Base-by-base conservation (phyloP, 2,329 filamentous ascomycete species). In the Talaromyces piceae region DNA sequence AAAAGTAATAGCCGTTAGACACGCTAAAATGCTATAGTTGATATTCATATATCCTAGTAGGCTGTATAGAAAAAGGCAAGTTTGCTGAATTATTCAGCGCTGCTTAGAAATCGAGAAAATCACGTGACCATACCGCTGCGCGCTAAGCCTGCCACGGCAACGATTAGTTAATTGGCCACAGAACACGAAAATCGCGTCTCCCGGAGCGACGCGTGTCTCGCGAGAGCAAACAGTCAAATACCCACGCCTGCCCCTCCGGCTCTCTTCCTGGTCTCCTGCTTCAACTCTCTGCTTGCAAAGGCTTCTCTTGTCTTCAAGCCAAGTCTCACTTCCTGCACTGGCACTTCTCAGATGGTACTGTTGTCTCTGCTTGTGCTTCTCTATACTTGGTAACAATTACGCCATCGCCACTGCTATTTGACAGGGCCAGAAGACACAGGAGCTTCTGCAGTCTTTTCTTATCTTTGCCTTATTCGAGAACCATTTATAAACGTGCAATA, bases 171-270 rank as follows among this genome's bases (percentile, higher is more conserved):
- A 16, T 3, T 16, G 31, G n/a, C n/a, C 37, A 25, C 50, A 27
- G 37, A 47, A 49, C 45, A 49, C 53, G 50, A 55, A 41, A 49
- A 47, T 54, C 45, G 49, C 45, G 50, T 49, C 50, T 49, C 44
- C 51, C 20, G n/a, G 27, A 48, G 39, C 41, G 45, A 49, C 50
- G 43, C 51, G 48, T 53, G 22, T 41, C 45, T 28, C 9, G 9
- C 30, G 13, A 11, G 6, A 37, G 41, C 47, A 43, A 49, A 41
- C 30, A 45, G 44, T 31, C 51, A 49, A 53, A 43, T 44, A 31
- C 46, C n/a, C 51, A 53, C 49, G 45, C 39, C 50, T 49, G 49
- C 50, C 52, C 50, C 50, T 52, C 50, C 31, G 31, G 37, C n/a
- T 25, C 22, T 41, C 45, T 39, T 50, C 33, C 49, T 44, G 39